Conservation (phyloP, 768 basidiomycete genomes). For the Boletus rubroflammeus region DNA sequence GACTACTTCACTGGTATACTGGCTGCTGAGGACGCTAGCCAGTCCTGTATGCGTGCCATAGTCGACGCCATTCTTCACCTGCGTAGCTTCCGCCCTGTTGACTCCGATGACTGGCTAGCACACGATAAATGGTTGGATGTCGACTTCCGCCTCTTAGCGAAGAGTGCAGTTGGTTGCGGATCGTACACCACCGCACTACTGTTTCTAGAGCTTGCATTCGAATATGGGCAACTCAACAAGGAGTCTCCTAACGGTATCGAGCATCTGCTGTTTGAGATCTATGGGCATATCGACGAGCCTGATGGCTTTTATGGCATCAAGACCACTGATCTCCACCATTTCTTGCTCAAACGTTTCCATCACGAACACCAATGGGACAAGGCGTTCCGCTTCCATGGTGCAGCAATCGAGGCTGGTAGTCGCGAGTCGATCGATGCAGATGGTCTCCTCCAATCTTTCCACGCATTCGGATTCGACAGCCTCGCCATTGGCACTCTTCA, state of each 20-base stretch:
- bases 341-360: conserved; percentile 81
- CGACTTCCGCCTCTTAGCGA: conserved; percentile 67
- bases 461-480: conserved; percentile 85
- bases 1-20: conserved; percentile 27
- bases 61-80: conserved; percentile 79
- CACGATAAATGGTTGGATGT: conserved; percentile 81
- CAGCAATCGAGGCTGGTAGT: conserved; percentile 64
- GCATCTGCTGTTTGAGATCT: conserved; percentile 84
- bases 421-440: conserved; percentile 43
- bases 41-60: conserved; percentile 55
- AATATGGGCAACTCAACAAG: conserved; percentile 36
- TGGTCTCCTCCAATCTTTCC: conserved; percentile 76
- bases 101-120: conserved; percentile 39
- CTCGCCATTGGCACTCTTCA: conserved; percentile 75
- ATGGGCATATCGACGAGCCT: conserved; percentile 93
- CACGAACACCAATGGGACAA: conserved; percentile 93
- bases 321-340: conserved; percentile 68
- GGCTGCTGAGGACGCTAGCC: conserved; percentile 21
- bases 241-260: conserved; percentile 43
- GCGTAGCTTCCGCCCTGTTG: conserved; percentile 54
- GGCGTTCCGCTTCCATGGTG: conserved; percentile 88
- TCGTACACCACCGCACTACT: conserved; percentile 88
- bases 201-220: conserved; percentile 77
- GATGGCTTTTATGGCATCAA: conserved; percentile 97
- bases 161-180: conserved; percentile 70